Evolutionary conservation across 257 asterid species (phyloP), one percentile per base, ranked within the genome.

Genomic region (Salvia miltiorrhiza): DNA sequence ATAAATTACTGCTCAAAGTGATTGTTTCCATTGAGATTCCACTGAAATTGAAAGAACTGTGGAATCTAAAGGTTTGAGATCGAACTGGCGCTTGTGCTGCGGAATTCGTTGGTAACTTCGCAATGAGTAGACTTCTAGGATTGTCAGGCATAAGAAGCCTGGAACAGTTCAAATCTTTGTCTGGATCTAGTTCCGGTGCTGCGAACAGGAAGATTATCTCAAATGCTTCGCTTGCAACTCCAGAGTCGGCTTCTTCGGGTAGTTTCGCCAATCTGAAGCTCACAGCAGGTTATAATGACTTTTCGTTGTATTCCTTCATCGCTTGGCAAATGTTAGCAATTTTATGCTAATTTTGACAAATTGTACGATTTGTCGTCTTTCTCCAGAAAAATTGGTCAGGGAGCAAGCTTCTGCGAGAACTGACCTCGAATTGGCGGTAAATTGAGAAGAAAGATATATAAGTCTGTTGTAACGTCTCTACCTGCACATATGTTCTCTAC

Each of bases 321-420:
- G 45, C 30, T 1, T 17, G n/a, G 26, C 20, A 17, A 16, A 13
- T 44, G 32, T 61, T 69, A 1, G 14, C 20, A 44, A 41, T 12
- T 19, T 19, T 37, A 48, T 28, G 33, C 47, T 23, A 53, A 21
- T 41, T 39, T 30, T 72, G 64, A 76, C 44, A 20, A 64, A 37
- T 67, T 73, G 16, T 32, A 41, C 41, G 21, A 39, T 67, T 57
- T 60, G 44, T 71, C 37, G 13, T 14, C 43, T 63, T 66, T 40
- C 14, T 41, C 8, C 85, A 94, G 99, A 94, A 81, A 94, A 90
- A 84, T 79, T 94, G 81, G 92, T 94, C 70, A 87, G 84, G 79
- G 97, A 91, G 73, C 99, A 94, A 80, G 97, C 97, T 77, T 89
- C 97, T 43, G 88, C 96, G 7, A 91, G 79, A 79, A 79, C 83